Base-by-base conservation (phyloP, 1,139 yeast genomes). In the Saccharomycopsis crataegensis region DNA sequence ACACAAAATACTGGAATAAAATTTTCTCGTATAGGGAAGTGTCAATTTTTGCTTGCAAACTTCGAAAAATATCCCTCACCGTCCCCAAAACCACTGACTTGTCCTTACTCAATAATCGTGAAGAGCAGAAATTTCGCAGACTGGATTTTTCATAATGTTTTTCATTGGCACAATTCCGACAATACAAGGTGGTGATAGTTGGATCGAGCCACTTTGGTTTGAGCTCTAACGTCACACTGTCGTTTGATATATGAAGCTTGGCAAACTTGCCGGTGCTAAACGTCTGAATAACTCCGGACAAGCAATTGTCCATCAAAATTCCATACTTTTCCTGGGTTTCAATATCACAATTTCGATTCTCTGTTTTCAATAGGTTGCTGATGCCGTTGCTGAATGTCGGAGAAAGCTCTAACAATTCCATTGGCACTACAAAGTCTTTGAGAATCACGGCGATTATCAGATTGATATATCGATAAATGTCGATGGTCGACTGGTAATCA, bases 151-250 rank as follows among this genome's bases (percentile, higher is more conserved):
- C 40, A 28, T 37, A 9, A 6, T 47, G 34, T 6, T 42, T 47
- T 11, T 46, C 47, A 16, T 34, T 31, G 2, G 53, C 54, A 40
- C 58, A 55, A 45, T 53, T 55, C 16, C 58, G 37, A 36, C 58
- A 55, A 28, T 53, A 55, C 8, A 31, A 36, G 2, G 52, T 46
- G 16, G 38, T 12, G n/a, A 53, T 28, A 16, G 43, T 40, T 4
- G 8, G 32, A 42, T 55, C 47, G 8, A 55, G 46, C 58, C 58
- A 55, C 43, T 55, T 55, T 12, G 58, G 58, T 34, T 55, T 55
- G 12, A 55, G 34, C 38, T 55, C 58, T 9, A 55, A 11, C 4
- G 51, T 14, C 7, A 11, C 22, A n/a, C 9, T 16, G 12, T 9
- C 12, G 22, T 33, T 48, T 5, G 12, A 7, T 43, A 31, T 46